Evolutionary conservation across 2,329 filamentous ascomycete genomes (phyloP).

Genomic region (Hypoxylon rubiginosum): DNA sequence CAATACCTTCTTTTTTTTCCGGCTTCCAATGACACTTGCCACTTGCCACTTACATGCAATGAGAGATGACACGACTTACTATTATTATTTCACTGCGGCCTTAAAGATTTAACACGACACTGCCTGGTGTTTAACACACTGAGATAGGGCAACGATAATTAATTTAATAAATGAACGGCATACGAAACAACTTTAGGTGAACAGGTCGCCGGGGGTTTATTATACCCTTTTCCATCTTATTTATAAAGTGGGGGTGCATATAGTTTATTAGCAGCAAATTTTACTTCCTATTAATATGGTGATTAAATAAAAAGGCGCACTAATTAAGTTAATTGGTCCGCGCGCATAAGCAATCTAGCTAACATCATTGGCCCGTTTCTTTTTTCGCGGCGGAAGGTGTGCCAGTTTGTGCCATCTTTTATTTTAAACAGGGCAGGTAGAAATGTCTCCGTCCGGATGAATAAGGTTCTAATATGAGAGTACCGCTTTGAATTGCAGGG

Average conservation of each 20-base stretch:
- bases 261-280: constrained; percentile 41
- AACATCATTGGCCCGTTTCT: constrained; percentile 33
- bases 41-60: background rate
- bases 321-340: constrained; percentile 41
- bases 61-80: constrained; percentile 3
- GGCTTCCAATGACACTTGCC: too few species aligned
- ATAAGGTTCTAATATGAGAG: constrained; percentile 13
- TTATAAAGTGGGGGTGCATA: constrained; percentile 25
- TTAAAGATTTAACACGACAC: background rate
- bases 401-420: constrained; percentile 16
- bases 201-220: constrained; percentile 32
- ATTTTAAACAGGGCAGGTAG: constrained; percentile 30
- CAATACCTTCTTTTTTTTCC: too few species aligned
- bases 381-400: constrained; percentile 36
- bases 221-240: constrained; percentile 24
- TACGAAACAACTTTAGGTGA: constrained; percentile 12
- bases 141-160: background rate
- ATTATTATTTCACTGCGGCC: background rate
- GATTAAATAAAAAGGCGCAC: constrained; percentile 40
- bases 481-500: background rate
- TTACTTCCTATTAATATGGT: constrained; percentile 38
- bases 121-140: background rate
- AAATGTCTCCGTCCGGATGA: constrained; percentile 34
- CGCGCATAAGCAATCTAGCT: constrained; percentile 19
- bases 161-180: constrained; percentile 18